phyloP scores from a whole-genome alignment of 2,329 filamentous ascomycete species.

The Hypoxylon sp. region DNA sequence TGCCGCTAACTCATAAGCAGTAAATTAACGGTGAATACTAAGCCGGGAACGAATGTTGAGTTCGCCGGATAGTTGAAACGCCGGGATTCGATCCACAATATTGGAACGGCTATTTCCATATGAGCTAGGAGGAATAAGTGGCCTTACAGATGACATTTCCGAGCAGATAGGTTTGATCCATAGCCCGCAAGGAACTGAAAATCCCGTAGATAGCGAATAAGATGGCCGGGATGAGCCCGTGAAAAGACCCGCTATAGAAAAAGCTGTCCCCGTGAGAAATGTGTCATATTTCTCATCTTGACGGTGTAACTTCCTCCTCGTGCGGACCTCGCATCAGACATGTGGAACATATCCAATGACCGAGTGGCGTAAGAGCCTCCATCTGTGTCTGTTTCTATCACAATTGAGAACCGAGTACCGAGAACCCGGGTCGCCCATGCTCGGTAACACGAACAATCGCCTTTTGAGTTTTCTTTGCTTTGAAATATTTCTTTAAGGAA shows the following conservation, averaged over 20 bases:
- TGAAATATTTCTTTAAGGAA: no score
- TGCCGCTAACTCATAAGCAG: conserved; percentile 20
- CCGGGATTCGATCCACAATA: neutral
- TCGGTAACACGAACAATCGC: conserved; percentile 16
- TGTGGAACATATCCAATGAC: conserved; percentile 23
- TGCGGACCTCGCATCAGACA: conserved; percentile 7
- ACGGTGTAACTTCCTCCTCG: conserved; percentile 5
- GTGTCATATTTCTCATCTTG: conserved; percentile 20
- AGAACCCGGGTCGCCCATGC: conserved; percentile 22
- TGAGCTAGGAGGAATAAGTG: conserved; percentile 18
- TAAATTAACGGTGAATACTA: conserved; percentile 46
- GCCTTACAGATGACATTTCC: no score
- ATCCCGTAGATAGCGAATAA: no score
- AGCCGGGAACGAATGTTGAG: conserved; percentile 43
- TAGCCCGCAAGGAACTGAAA: no score
- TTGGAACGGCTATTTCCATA: conserved; percentile 1
- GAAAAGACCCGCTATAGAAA: no score
- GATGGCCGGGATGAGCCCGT: no score
- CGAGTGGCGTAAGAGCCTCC: conserved; percentile 12
- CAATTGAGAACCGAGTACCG: conserved; percentile 26
- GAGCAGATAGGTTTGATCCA: no score
- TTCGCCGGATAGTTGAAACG: conserved; percentile 33
- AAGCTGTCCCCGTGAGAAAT: no score
- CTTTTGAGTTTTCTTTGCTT: no score
- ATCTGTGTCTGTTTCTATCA: conserved; percentile 11